Evolutionary conservation across 2,329 filamentous ascomycete species (phyloP).

Genomic region (Monilinia fructigena): DNA sequence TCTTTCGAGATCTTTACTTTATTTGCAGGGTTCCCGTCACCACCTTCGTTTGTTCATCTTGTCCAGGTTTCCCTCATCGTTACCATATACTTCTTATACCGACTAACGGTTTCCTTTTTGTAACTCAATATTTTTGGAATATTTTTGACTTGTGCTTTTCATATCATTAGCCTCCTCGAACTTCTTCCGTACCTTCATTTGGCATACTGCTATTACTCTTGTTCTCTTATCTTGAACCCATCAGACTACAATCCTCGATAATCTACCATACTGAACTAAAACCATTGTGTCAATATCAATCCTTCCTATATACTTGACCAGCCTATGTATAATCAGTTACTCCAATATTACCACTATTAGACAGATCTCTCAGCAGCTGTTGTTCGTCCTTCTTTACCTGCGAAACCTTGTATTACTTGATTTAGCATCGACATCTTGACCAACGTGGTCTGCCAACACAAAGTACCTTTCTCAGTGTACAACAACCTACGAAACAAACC

Average conservation of each 20-base stretch:
- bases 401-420: conserved; percentile 28
- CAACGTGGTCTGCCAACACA: conserved; percentile 22
- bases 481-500: conserved; percentile 27
- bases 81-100: conserved; percentile 41
- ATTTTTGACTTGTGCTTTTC: conserved; percentile 39
- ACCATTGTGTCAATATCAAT: conserved; percentile 22
- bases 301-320: conserved; percentile 26
- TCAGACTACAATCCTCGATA: conserved; percentile 30
- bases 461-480: conserved; percentile 29
- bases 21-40: conserved; percentile 41
- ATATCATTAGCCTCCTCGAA: conserved; percentile 37
- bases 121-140: conserved; percentile 39
- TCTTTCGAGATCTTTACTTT: conserved; percentile 39
- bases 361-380: conserved; percentile 40
- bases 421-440: conserved; percentile 26
- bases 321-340: conserved; percentile 41
- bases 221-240: conserved; percentile 26
- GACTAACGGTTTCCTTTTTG: conserved; percentile 39
- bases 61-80: conserved; percentile 36
- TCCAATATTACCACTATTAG: conserved; percentile 37
- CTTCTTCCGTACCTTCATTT: conserved; percentile 41
- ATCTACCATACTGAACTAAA: conserved; percentile 28
- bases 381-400: conserved; percentile 42
- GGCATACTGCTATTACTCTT: conserved; percentile 39
- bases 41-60: conserved; percentile 36